Percentiles rank a stretch among this genome's conserved stretches.
Evolutionary conservation across 2,329 filamentous ascomycete genomes (phyloP).

Genomic region (Coleophoma eucalyptorum): DNA sequence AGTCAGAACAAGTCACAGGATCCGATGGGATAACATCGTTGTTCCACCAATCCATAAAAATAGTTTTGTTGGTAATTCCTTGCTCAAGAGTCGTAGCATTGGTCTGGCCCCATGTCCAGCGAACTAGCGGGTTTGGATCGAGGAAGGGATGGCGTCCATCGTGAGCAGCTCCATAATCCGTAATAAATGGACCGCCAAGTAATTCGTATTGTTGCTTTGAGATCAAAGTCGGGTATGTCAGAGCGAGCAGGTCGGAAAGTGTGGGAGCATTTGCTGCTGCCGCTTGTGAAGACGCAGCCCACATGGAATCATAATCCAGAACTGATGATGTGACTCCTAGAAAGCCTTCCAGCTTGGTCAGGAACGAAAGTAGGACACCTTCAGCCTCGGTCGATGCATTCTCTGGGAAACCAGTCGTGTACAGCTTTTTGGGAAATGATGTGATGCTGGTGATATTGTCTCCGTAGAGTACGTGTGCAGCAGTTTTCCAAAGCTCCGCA

Average conservation of each 20-base stretch:
- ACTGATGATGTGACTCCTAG: slow-evolving; percentile 27
- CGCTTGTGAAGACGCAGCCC: slow-evolving; percentile 13
- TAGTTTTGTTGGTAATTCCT: background rate
- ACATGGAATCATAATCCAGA: background rate
- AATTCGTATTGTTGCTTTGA: slow-evolving; percentile 37
- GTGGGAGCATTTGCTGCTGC: slow-evolving; percentile 22
- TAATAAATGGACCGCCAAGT: slow-evolving; percentile 41
- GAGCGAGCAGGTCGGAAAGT: slow-evolving; percentile 31
- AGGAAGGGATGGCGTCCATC: slow-evolving; percentile 41
- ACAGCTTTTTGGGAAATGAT: slow-evolving; percentile 33
- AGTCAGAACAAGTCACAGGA: slow-evolving; percentile 3
- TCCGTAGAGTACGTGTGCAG: slow-evolving; percentile 37
- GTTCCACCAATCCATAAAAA: slow-evolving; percentile 6
- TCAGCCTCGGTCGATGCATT: slow-evolving; percentile 28
- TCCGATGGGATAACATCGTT: slow-evolving; percentile 1
- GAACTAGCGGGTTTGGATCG: slow-evolving; percentile 39
- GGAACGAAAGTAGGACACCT: slow-evolving; percentile 33
- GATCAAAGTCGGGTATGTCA: slow-evolving; percentile 40
- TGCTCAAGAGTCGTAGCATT: slow-evolving; percentile 19
- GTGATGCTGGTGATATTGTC: slow-evolving; percentile 36
- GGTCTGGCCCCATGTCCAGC: slow-evolving; percentile 40
- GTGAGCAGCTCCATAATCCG: slow-evolving; percentile 39
- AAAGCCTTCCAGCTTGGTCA: slow-evolving; percentile 35
- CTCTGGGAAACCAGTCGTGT: slow-evolving; percentile 35
- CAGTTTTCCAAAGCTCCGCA: slow-evolving; percentile 33